Evolutionary conservation across 2,329 filamentous ascomycete species (phyloP), one percentile per base, ranked within the genome.

Genomic region (Aspergillus fijiensis): DNA sequence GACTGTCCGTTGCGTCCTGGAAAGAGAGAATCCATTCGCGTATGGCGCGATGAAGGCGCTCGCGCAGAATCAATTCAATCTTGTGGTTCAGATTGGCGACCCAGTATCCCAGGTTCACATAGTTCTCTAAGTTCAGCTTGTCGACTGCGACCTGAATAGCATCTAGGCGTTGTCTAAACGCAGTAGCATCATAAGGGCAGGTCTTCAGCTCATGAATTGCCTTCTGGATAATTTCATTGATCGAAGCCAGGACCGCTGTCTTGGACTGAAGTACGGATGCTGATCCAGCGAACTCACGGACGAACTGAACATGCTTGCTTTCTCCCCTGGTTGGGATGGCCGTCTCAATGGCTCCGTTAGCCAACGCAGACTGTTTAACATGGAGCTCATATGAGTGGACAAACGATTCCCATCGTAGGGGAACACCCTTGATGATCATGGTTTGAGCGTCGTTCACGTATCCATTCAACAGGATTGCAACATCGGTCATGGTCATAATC

Each of bases 381-480:
- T 93, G 93, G 33, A 97, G 83, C 74, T 99, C 95, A 74, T 97
- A 97, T 1, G 92, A 93, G 74, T 97, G 94, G 56, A 99, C 91
- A 69, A 99, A 98, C 0, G 95, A 96, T 72, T 99, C 95, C 95
- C 95, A 99, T 69, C 92, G 88, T 29, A 99, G 79, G 1, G 92
- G 92, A 31, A 98, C 85, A 60, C 96, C 95, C 76, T 96, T 97
- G 21, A 84, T 83, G 62, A 99, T 88, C 62, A 96, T 84, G 49
- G 81, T 80, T 70, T 96, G 93, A 1, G 95, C 91, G 63, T 97
- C 92, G 65, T 96, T 96, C 66, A 92, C 87, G 72, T 98, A 96
- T 25, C 94, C 92, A 71, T 91, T 92, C 25, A 99, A 83, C 23
- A 99, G 81, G 52, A 96, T 88, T 0, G 92, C 87, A 60, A 97